phyloP scores from a whole-genome alignment of 78 protist genomes.

The Dictyostelium firmibasis region DNA sequence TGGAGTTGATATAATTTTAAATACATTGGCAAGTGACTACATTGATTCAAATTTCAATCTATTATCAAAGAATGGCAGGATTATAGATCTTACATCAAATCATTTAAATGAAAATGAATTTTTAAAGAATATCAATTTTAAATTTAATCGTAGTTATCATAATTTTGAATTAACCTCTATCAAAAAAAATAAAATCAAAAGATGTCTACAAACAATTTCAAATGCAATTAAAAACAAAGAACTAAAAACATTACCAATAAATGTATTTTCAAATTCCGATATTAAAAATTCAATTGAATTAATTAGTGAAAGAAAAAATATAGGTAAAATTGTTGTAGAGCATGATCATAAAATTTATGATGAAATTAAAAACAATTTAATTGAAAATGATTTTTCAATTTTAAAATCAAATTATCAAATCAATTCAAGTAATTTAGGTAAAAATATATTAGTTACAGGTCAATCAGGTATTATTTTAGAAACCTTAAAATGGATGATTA shows the following conservation, averaged over 20 bases:
- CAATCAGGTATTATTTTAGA: slow-evolving; percentile 42
- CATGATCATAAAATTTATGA: neutral
- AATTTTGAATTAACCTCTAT: neutral
- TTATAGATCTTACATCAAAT: slow-evolving; percentile 11
- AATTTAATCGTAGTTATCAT: neutral
- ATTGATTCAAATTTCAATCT: slow-evolving; percentile 7
- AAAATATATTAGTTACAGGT: slow-evolving; percentile 37
- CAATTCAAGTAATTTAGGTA: neutral
- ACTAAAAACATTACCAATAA: slow-evolving; percentile 24
- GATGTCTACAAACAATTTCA: neutral
- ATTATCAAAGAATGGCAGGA: slow-evolving; percentile 1
- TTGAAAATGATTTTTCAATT: neutral
- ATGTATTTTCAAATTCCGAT: neutral
- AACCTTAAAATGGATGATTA: slow-evolving; percentile 28
- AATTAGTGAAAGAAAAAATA: neutral
- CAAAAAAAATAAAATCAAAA: neutral
- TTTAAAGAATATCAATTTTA: neutral
- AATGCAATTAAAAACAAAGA: neutral
- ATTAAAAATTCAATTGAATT: neutral
- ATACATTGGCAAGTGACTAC: slow-evolving; percentile 33
- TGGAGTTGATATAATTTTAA: slow-evolving; percentile 27
- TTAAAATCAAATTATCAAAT: neutral
- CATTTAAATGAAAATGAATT: neutral
- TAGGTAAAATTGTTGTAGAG: neutral
- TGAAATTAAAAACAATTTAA: neutral